Evolutionary conservation across 257 asterid genomes (phyloP), one percentile per base, ranked within the genome.

Genomic region (Agastache rugosa): DNA sequence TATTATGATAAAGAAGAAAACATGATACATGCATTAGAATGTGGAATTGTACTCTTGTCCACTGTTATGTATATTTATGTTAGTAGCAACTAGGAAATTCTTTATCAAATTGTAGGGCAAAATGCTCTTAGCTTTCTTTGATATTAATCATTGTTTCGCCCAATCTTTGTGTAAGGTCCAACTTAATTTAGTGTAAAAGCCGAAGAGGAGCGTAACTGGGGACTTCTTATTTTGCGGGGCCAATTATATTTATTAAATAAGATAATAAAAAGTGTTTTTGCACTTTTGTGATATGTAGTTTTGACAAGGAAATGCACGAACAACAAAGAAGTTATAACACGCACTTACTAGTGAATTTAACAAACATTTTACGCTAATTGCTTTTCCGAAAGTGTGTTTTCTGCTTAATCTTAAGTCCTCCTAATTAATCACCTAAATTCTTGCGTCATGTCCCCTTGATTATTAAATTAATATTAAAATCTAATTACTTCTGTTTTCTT

Each of bases 171-270:
- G 74, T 74, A 64, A 79, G 74, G 73, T 73, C 75, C 74, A 82
- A 83, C 76, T 82, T 85, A 69, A 80, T 79, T 72, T 69, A 74
- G 71, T 75, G 80, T 53, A 84, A 81, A 39, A 75, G 80, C 47
- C 61, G 80, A 67, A 75, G 79, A 72, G 97, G 93, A 86, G 96
- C 90, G 97, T 72, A 59, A 71, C 27, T 69, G 20, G 20, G 59
- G 69, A 69, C 35, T 67, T 67, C 6, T 51, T 70, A 11, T 51
- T 72, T 72, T 65, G 67, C 67, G 83, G 85, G 84, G 14, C 83
- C 88, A 78, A 71, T 76, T 67, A 75, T 53, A 53, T 53, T 53
- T 54, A 54, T 54, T 54, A 20, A 54, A 77, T 69, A 62, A 71
- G 61, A 78, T 71, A 62, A 71, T 77, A 79, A 67, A 80, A 81